A percentile compares a stretch with the other conserved stretches of the same genome.
Evolutionary conservation across 352 stramenopile genomes (phyloP).

Genomic region (Plasmopara halstedii): DNA sequence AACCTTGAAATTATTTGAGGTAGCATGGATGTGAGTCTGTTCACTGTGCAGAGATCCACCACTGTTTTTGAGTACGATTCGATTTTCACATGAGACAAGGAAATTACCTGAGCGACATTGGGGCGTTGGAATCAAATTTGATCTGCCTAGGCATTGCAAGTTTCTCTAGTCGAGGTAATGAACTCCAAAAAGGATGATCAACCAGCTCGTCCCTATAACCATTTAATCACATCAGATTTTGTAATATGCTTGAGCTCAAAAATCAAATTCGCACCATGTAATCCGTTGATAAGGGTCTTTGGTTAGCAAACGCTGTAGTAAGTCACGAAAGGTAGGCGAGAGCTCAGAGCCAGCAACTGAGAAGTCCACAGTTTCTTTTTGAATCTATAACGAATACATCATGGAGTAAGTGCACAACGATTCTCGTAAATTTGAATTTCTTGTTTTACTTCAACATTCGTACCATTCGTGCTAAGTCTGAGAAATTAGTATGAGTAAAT

Average conservation of each 20-base stretch:
- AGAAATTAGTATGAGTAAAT: slow-evolving; percentile 70
- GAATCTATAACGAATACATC: slow-evolving; percentile 38
- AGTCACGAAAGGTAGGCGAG: slow-evolving; percentile 40
- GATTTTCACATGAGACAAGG: neutral
- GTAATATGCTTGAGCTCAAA: too few species aligned
- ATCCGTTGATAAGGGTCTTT: slow-evolving; percentile 74
- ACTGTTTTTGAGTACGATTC: neutral
- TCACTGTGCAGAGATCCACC: neutral
- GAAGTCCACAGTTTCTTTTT: slow-evolving; percentile 43
- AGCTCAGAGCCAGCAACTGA: slow-evolving; percentile 43
- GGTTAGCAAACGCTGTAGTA: slow-evolving; percentile 50
- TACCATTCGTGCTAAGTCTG: slow-evolving; percentile 64
- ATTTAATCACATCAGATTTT: slow-evolving; percentile 9
- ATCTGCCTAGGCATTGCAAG: slow-evolving; percentile 51
- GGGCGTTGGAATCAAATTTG: slow-evolving; percentile 32
- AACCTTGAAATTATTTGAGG: neutral
- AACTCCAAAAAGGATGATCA: slow-evolving; percentile 62
- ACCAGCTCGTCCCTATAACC: slow-evolving; percentile 55
- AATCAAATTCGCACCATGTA: slow-evolving; percentile 55
- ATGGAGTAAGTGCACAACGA: too few species aligned
- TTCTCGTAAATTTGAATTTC: too few species aligned
- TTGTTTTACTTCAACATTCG: neutral
- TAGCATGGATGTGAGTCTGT: neutral
- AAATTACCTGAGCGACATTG: slow-evolving; percentile 8
- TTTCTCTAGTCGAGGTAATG: slow-evolving; percentile 17